These are phyloP conservation scores for Tephrocybe sp. DNA, from an alignment of 768 basidiomycete species.

Conservation along the genomic window DNA sequence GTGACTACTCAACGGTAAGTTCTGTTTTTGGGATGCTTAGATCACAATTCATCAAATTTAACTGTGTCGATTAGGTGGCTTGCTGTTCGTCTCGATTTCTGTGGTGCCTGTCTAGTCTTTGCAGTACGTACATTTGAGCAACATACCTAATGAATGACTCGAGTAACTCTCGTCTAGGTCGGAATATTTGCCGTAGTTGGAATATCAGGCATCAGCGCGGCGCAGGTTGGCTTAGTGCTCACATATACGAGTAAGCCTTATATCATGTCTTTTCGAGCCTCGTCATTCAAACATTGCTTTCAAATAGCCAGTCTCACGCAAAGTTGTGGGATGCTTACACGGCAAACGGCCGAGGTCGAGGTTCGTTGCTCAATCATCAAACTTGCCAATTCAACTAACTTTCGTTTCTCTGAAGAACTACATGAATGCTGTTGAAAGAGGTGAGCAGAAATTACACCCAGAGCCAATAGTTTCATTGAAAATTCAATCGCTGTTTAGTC, in stretches of 20 bases:
- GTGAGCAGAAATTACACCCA: slow-evolving; percentile 25
- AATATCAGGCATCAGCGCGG: slow-evolving; percentile 56
- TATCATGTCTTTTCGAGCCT: neutral
- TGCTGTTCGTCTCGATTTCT: slow-evolving; percentile 67
- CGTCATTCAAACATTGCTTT: slow-evolving; percentile 1
- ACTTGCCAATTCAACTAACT: neutral
- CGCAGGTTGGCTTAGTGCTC: slow-evolving; percentile 71
- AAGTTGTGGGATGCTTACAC: slow-evolving; percentile 51
- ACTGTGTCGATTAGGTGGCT: slow-evolving; percentile 50
- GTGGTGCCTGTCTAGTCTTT: slow-evolving; percentile 61
- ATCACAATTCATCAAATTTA: neutral
- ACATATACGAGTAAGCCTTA: slow-evolving; percentile 55
- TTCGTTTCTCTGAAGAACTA: slow-evolving; percentile 45
- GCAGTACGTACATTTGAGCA: slow-evolving; percentile 33
- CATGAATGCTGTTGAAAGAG: slow-evolving; percentile 66
- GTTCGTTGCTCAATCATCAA: slow-evolving; percentile 25
- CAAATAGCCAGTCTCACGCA: slow-evolving; percentile 49
- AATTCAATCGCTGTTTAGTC: slow-evolving; percentile 38
- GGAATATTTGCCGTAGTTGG: slow-evolving; percentile 63
- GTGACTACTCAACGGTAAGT: slow-evolving; percentile 63
- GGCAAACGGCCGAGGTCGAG: slow-evolving; percentile 68
- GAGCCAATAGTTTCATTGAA: too few species aligned
- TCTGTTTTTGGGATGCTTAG: neutral
- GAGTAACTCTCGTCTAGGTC: slow-evolving; percentile 43
- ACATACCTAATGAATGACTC: neutral